Base-by-base conservation (phyloP, 1,284 basidiomycete species). In the Dichomitus squalens region DNA sequence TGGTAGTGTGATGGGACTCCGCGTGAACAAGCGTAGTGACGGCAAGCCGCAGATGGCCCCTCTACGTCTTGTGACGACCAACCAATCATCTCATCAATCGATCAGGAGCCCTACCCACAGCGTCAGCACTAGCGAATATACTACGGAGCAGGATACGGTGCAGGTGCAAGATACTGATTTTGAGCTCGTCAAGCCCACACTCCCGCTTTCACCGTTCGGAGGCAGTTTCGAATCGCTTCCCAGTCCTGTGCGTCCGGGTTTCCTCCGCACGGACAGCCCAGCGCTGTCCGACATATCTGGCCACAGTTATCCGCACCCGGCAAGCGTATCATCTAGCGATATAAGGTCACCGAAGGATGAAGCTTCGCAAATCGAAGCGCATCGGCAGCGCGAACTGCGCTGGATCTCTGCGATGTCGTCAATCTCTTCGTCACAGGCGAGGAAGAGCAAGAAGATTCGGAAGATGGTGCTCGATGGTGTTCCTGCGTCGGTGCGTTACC, bases 401-500 rank as follows among this genome's bases (percentile, higher is more conserved):
- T 94, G 92, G 94, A 82, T 92, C 67, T 71, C 81, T 0, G 72
- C 89, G 31, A 83, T 96, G 68, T 75, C 82, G 0, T 75, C 84
- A 0, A 81, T 86, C 1, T 77, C 89, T 1, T 76, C 91, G 0
- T 71, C 84, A 2, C 85, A 88, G 57, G 81, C 89, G 4, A 79
- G 84, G 41, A 93, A 92, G 77, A 91, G 80, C 70, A 94, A 94
- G 74, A 96, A 96, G 72, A 82, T 95, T 14, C 82, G 85, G 61
- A 92, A 90, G 67, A 74, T 97, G 29, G 73, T 96, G 14, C 73
- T 88, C 43, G 93, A 95, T 35, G 86, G 90, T 20, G 89, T 98
- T 0, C 95, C 96, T 0, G 84, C 88, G 1, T 91, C 87, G 7
- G 87, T 96, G 16, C 80, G 94, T 21, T 95, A 93, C 57, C 82